phyloP scores from a whole-genome alignment of 352 stramenopile species.

The Saprolegnia diclina region DNA sequence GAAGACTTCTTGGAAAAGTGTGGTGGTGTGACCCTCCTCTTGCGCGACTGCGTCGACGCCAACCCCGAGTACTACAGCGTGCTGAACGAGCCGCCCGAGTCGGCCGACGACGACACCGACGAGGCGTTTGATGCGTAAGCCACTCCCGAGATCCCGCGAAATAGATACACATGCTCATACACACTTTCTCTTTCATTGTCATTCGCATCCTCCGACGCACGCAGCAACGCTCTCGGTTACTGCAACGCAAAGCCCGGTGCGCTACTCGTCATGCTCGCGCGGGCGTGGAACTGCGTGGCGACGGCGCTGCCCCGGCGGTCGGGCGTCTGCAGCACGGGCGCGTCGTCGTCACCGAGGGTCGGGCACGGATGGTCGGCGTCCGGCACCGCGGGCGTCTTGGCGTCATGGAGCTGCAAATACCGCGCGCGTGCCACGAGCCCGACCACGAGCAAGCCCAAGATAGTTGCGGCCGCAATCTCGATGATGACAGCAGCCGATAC shows the following conservation, averaged over 20 bases:
- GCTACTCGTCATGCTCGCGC: not conserved
- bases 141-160: too few relatives aligned
- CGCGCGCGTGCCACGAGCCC: not conserved
- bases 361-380: not conserved
- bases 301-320: slow-evolving; percentile 6
- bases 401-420: not conserved
- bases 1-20: slow-evolving; percentile 79
- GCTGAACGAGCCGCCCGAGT: slow-evolving; percentile 52
- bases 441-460: not conserved
- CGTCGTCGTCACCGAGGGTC: not conserved
- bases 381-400: too few relatives aligned
- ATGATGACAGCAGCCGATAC: not conserved
- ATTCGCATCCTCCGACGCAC: too few relatives aligned
- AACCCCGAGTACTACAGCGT: slow-evolving; percentile 87
- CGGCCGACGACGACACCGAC: slow-evolving; percentile 32
- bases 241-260: not conserved
- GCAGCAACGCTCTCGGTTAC: too few relatives aligned
- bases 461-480: not conserved
- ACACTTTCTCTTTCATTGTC: not conserved
- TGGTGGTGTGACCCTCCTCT: slow-evolving; percentile 57
- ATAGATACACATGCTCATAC: too few relatives aligned
- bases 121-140: slow-evolving; percentile 11
- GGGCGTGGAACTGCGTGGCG: not conserved
- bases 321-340: slow-evolving; percentile 1
- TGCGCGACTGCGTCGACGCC: slow-evolving; percentile 81